Evolutionary conservation across 2,329 filamentous ascomycete species (phyloP).

Genomic region (Hortaea sp.): DNA sequence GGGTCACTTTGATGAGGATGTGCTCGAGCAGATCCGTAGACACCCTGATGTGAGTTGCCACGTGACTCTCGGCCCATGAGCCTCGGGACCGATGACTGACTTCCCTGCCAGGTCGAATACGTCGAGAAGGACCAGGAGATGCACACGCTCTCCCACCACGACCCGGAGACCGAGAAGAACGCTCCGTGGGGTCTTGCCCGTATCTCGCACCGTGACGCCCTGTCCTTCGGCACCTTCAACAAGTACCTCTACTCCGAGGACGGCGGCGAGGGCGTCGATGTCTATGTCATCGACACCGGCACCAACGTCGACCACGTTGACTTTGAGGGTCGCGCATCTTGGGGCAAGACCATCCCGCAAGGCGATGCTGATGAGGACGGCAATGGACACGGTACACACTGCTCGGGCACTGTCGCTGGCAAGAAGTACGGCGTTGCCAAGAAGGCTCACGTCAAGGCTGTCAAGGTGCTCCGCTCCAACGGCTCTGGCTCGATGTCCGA

Average conservation of each 20-base stretch:
- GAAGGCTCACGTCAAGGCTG: constrained; percentile 92
- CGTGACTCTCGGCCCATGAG: not conserved
- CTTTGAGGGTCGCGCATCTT: constrained; percentile 89
- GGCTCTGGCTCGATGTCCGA: constrained; percentile 98
- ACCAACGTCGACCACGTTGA: constrained; percentile 91
- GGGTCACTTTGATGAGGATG: constrained; percentile 86
- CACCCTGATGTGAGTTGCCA: constrained; percentile 83
- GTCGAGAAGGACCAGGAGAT: constrained; percentile 93
- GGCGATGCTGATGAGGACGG: constrained; percentile 83
- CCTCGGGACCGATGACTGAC: not conserved
- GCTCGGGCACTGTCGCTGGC: constrained; percentile 93
- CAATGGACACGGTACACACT: constrained; percentile 98
- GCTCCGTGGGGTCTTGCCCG: constrained; percentile 98
- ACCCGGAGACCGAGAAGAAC: constrained; percentile 66
- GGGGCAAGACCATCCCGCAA: constrained; percentile 90
- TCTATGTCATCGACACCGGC: constrained; percentile 97
- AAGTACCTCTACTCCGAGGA: constrained; percentile 90
- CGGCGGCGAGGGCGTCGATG: constrained; percentile 94
- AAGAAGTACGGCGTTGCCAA: constrained; percentile 99
- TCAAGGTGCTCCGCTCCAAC: constrained; percentile 97
- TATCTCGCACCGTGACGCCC: constrained; percentile 83
- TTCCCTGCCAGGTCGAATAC: constrained; percentile 68
- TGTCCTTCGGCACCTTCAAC: constrained; percentile 91
- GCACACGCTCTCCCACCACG: constrained; percentile 53
- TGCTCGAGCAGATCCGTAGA: constrained; percentile 86